Evolutionary conservation across 2,329 filamentous ascomycete species (phyloP).

Genomic region (Penicillium sp.): DNA sequence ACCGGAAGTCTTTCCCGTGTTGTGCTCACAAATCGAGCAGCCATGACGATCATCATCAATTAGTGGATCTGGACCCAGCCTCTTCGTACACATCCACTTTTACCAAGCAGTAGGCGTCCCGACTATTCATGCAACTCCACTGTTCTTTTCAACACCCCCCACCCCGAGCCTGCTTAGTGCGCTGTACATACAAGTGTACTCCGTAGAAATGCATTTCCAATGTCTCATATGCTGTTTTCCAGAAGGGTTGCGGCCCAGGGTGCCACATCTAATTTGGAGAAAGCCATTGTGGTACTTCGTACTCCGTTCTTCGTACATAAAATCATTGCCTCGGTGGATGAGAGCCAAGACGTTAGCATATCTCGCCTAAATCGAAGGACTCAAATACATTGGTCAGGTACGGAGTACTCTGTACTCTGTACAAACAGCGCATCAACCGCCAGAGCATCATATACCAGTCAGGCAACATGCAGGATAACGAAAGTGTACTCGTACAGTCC

Average conservation of each 20-base stretch:
- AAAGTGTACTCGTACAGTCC: slow-evolving; percentile 8
- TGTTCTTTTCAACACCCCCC: not conserved
- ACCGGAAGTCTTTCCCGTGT: not conserved
- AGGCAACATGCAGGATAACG: slow-evolving; percentile 7
- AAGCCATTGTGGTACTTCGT: not conserved
- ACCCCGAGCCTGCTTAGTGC: not conserved
- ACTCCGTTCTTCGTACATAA: no score
- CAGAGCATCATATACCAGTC: not conserved
- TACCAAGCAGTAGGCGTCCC: not conserved
- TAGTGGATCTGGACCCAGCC: not conserved
- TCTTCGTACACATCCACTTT: not conserved
- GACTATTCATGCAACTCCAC: not conserved
- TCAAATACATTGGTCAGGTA: not conserved
- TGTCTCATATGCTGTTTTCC: not conserved
- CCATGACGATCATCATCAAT: not conserved
- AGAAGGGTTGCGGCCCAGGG: not conserved
- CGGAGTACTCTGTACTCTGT: no score
- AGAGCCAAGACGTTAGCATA: not conserved
- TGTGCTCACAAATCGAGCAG: not conserved
- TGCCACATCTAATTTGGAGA: not conserved
- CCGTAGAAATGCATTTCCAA: not conserved
- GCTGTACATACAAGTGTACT: not conserved
- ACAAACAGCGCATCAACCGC: not conserved
- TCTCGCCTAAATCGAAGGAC: not conserved
- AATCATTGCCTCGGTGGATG: not conserved